These are phyloP conservation scores for Rhizopus delemar DNA, from an alignment of 371 early-diverging fungal species.

Conservation along the genomic window DNA sequence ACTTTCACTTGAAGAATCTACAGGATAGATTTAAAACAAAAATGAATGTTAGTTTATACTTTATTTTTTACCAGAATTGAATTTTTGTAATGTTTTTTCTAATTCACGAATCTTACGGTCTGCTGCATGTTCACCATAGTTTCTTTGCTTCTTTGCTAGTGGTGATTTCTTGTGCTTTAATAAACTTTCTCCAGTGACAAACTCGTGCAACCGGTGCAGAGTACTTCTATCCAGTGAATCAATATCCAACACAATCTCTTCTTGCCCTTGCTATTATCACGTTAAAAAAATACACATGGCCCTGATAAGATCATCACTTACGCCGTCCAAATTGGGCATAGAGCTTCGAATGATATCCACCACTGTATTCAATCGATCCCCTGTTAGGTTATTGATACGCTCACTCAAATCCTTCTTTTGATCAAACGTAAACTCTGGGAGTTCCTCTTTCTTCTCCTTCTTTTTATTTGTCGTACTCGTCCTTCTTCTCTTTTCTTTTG, in stretches of 20 bases:
- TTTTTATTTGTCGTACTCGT: slow-evolving; percentile 14
- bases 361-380: slow-evolving; percentile 78
- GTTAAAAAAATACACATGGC: too few relatives aligned
- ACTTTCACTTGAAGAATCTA: slow-evolving; percentile 57
- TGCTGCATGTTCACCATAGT: slow-evolving; percentile 54
- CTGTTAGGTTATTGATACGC: slow-evolving; percentile 76
- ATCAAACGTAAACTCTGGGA: slow-evolving; percentile 76
- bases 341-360: slow-evolving; percentile 85
- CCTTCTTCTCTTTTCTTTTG: slow-evolving; percentile 28
- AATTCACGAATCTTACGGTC: slow-evolving; percentile 65
- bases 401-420: slow-evolving; percentile 89
- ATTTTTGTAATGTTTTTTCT: slow-evolving; percentile 64
- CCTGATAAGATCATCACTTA: slow-evolving; percentile 27
- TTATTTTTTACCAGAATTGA: slow-evolving; percentile 35
- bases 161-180: slow-evolving; percentile 20
- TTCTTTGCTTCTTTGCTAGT: slow-evolving; percentile 44
- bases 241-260: slow-evolving; percentile 95
- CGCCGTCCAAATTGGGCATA: slow-evolving; percentile 77
- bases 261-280: slow-evolving; percentile 60
- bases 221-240: slow-evolving; percentile 85
- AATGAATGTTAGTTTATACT: background rate
- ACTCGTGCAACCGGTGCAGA: slow-evolving; percentile 82
- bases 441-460: slow-evolving; percentile 27
- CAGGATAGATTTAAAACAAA: slow-evolving; percentile 5
- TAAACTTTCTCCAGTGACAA: slow-evolving; percentile 67